Evolutionary conservation across 2,329 filamentous ascomycete genomes (phyloP), one percentile per base, ranked within the genome.

Genomic region (Colletotrichum costaricense): DNA sequence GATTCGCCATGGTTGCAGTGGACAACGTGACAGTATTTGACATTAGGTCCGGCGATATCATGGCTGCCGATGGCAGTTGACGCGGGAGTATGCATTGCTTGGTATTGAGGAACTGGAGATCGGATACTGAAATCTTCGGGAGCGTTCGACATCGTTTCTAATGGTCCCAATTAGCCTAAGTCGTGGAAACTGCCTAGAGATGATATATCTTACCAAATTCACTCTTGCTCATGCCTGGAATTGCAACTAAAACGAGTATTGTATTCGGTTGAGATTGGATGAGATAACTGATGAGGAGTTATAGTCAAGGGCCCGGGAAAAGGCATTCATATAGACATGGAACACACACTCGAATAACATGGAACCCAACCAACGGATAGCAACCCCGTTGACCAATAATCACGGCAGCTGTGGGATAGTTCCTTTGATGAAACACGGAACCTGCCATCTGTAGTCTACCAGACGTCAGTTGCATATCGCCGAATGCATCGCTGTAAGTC

Each of bases 91-190:
- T 58, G 64, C 26, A 68, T 56, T 49, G 35, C 16, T 30, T 72
- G 69, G 52, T 72, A 72, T 22, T 38, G 57, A n/a, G 69, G 69
- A 14, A 72, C 12, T 2, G 69, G 69, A 8, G 69, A 68, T 26
- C 58, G 64, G 38, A 72, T 24, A 26, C 33, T 35, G 22, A 49
- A 58, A n/a, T 68, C 64, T 14, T 72, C 69, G 35, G 35, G 57
- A 52, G 24, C 42, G 52, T 63, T 46, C 8, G 57, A 64, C 69
- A 68, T 68, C 14, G n/a, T 68, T 52, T 63, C 64, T 63, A 3
- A 22, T 2, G 42, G 11, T 7, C n/a, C 33, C 2, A 8, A 26
- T 42, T 22, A 59, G 55, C 3, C 16, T 38, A 9, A 16, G 38
- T 7, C 24, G 1, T 24, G 38, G n/a, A 5, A 33, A n/a, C 0